Percentiles rank a stretch among this genome's conserved stretches.
phyloP scores from a whole-genome alignment of 495 filamentous ascomycete species.

The Astrothelium subdiscretum region DNA sequence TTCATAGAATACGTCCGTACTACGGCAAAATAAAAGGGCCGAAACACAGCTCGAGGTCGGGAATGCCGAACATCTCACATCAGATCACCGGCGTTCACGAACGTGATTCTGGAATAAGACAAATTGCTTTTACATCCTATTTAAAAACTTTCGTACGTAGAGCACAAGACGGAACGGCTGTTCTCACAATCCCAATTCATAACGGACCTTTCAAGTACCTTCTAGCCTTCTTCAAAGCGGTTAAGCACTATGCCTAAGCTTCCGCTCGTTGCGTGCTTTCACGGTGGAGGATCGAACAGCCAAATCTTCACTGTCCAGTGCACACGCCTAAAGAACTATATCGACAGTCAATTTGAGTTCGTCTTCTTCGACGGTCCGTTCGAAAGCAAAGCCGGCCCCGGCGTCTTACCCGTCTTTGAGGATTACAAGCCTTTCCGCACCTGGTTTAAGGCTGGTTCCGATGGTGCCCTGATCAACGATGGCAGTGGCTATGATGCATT shows the following conservation, averaged over 20 bases:
- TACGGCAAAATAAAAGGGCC: not conserved
- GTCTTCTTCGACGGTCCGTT: conserved; percentile 3
- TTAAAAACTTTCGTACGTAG: no score
- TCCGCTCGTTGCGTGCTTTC: not conserved
- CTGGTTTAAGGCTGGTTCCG: not conserved
- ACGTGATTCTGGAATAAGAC: no score
- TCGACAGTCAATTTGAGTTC: not conserved
- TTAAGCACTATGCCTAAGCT: not conserved
- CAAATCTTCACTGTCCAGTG: not conserved
- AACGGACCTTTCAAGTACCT: no score
- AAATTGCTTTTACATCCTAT: no score
- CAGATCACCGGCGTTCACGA: no score
- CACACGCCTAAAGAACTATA: not conserved
- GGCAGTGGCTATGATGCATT: not conserved
- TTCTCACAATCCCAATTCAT: no score
- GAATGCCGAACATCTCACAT: not conserved
- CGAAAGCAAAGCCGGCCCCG: not conserved
- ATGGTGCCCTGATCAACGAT: not conserved
- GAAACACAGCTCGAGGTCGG: no score
- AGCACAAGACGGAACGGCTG: no score
- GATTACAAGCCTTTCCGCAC: not conserved
- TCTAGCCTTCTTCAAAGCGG: not conserved
- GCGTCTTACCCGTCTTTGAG: not conserved
- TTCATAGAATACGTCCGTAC: not conserved
- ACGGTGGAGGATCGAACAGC: conserved; percentile 1